Evolutionary conservation across 192 early-diverging fungal species (phyloP).

Genomic region (Geranomyces variabilis): DNA sequence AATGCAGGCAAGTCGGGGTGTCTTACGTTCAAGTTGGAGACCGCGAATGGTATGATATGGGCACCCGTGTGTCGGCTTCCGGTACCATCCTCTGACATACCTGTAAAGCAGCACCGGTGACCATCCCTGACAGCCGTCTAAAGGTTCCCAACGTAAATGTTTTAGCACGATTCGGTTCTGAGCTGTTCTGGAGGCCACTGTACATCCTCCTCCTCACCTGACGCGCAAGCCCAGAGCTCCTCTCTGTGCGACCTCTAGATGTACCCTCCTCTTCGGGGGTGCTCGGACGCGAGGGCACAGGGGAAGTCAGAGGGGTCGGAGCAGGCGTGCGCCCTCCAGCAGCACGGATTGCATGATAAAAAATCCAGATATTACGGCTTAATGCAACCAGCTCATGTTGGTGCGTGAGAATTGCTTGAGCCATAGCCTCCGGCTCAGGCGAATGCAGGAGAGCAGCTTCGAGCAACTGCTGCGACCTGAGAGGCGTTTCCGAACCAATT

Average conservation of each 20-base stretch:
- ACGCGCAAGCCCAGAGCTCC: background rate
- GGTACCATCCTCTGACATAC: background rate
- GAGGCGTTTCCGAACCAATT: background rate
- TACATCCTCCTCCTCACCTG: no score
- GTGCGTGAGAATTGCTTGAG: background rate
- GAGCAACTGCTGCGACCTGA: background rate
- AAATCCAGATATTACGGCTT: background rate
- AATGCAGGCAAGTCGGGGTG: background rate
- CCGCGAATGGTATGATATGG: background rate
- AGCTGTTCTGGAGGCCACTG: no score
- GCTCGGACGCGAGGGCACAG: background rate
- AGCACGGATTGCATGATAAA: background rate
- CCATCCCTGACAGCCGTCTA: background rate
- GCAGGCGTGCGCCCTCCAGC: background rate
- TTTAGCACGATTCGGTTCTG: no score
- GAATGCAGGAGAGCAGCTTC: background rate
- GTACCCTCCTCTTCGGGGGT: background rate
- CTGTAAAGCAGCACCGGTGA: background rate
- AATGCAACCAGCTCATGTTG: background rate
- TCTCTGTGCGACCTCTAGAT: background rate
- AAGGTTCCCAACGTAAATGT: no score
- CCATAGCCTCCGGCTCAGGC: background rate
- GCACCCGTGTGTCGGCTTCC: background rate
- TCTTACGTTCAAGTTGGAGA: background rate
- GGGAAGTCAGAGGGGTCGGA: background rate